These are phyloP conservation scores for Tuber calosporum DNA, from an alignment of 495 filamentous ascomycete genomes.

Conservation along the genomic window DNA sequence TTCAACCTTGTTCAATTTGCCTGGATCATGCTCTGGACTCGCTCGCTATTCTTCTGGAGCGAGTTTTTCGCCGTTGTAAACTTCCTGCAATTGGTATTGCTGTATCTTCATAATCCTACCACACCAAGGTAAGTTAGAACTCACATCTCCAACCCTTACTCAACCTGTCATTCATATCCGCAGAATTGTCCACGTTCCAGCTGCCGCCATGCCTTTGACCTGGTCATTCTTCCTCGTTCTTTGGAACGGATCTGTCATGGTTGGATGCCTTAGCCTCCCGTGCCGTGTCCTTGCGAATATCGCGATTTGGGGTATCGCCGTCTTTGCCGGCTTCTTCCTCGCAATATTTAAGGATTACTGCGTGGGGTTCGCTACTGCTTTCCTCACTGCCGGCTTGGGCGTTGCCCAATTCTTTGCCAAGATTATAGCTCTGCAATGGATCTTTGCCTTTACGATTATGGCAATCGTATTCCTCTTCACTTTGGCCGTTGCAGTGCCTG, in stretches of 20 bases:
- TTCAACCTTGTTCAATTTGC: constrained; percentile 67
- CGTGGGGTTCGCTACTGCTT: constrained; percentile 67
- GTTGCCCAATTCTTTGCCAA: constrained; percentile 66
- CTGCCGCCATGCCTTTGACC: constrained; percentile 67
- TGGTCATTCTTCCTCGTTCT: constrained; percentile 78
- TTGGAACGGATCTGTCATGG: constrained; percentile 78
- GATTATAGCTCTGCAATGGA: constrained; percentile 74
- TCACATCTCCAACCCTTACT: background rate
- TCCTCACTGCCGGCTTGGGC: constrained; percentile 66
- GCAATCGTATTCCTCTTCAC: constrained; percentile 61
- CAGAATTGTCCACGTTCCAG: constrained; percentile 60
- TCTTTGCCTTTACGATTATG: constrained; percentile 81
- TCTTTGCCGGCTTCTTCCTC: constrained; percentile 66
- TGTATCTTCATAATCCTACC: constrained; percentile 70
- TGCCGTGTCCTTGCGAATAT: constrained; percentile 74
- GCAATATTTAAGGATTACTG: constrained; percentile 68
- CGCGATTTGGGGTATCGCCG: constrained; percentile 73
- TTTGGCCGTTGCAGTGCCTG: constrained; percentile 57
- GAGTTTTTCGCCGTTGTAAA: constrained; percentile 71
- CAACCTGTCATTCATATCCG: constrained; percentile 39
- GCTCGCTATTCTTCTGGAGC: constrained; percentile 61
- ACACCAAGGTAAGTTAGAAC: constrained; percentile 47
- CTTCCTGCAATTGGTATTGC: constrained; percentile 64
- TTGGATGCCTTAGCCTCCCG: constrained; percentile 53
- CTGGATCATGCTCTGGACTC: constrained; percentile 76